Base-by-base conservation (phyloP, 2,329 filamentous ascomycete species). In the Ascochyta fabae region DNA sequence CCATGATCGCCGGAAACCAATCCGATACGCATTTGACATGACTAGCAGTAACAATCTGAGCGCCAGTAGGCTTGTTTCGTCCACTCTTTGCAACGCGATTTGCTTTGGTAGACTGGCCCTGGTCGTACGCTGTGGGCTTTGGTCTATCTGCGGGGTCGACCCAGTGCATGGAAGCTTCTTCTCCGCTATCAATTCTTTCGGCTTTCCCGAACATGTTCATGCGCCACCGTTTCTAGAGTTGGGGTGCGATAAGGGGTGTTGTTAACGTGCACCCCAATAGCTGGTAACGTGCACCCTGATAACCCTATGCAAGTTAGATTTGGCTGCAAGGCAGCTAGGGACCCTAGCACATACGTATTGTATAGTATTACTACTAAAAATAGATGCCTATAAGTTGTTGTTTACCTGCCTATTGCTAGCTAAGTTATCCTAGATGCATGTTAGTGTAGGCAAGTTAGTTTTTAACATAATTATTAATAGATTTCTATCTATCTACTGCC, bases 171-270 rank as follows among this genome's bases (percentile, higher is more conserved):
- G 36, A 38, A 10, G 23, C 31, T 9, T 19, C 47, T 43, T 27
- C 23, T 43, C 48, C 24, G 33, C 31, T 36, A 43, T 43, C 39
- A 43, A 12, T 9, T 38, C 39, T 35, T 43, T 19, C 31, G 39
- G 13, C 31, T 35, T 43, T 50, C 48, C 43, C 22, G 48, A 50
- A 50, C 48, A 29, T 34, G 10, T 36, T 31, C 39, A 29, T 16
- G 48, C 39, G 13, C 39, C 16, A 22, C 31, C 22, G 16, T 35
- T 19, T 4, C 39, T 29, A 26, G 10, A 23, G 24, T 38, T 4
- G 29, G 47, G 10, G n/a, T 22, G 23, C 39, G 38, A 42, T 49
- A 49, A 27, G 22, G n/a, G n/a, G n/a, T n/a, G n/a, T n/a, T 19
- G 19, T 19, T 19, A 19, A 19, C 3, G 19, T 19, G 19, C 19